These are phyloP conservation scores for Leccinum angustisporum DNA, from an alignment of 1,284 basidiomycete genomes.

Conservation along the genomic window DNA sequence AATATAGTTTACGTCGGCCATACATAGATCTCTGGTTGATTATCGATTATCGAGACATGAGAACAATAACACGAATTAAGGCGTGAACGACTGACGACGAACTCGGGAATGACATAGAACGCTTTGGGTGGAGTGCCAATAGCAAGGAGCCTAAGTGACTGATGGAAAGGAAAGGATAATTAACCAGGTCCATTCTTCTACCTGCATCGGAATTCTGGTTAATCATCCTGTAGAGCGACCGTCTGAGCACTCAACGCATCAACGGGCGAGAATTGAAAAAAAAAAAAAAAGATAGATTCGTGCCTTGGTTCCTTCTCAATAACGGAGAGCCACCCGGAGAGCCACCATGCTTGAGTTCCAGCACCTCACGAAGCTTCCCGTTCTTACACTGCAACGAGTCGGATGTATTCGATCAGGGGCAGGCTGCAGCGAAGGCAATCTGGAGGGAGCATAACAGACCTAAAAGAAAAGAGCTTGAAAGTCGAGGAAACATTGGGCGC, in stretches of 20 bases:
- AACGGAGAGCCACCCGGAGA: neutral
- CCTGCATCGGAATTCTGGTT: conserved; percentile 61
- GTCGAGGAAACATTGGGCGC: conserved; percentile 12
- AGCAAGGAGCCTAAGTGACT: conserved; percentile 69
- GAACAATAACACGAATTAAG: neutral
- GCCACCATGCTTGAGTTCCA: conserved; percentile 51
- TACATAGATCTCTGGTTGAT: conserved; percentile 69
- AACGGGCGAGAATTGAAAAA: neutral
- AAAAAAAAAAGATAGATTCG: conserved; percentile 46
- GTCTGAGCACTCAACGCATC: conserved; percentile 6
- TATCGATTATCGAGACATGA: neutral
- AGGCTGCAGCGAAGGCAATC: conserved; percentile 21
- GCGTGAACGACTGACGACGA: conserved; percentile 46
- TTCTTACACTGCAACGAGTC: conserved; percentile 37
- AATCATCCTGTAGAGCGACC: conserved; percentile 40
- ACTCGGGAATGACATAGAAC: conserved; percentile 73
- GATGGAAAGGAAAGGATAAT: neutral
- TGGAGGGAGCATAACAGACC: conserved; percentile 26
- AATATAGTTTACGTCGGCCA: conserved; percentile 57
- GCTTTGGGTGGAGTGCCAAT: conserved; percentile 66
- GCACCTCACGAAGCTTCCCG: conserved; percentile 44
- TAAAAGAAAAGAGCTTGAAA: conserved; percentile 13
- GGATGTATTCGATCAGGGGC: conserved; percentile 31
- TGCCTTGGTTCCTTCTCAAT: conserved; percentile 49
- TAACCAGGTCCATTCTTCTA: conserved; percentile 19